Evolutionary conservation across 345 rosid genomes (phyloP).

Genomic region (Excoecaria cochinchinensis): DNA sequence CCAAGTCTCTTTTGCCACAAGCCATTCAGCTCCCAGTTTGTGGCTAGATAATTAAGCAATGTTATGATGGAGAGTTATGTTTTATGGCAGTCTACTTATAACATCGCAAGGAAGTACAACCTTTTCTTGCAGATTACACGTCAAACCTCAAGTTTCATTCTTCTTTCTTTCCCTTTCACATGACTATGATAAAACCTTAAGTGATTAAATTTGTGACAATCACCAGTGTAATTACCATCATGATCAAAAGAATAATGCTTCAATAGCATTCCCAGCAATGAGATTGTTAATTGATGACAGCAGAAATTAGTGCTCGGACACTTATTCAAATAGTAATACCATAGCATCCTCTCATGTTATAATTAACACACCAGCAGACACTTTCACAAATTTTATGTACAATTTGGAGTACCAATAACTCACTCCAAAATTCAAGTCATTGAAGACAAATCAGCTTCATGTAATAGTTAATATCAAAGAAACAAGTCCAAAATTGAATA

Average conservation of each 20-base stretch:
- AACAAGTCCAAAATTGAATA: background rate
- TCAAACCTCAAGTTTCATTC: background rate
- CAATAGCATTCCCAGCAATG: slow-evolving; percentile 2
- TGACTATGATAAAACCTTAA: background rate
- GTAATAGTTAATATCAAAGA: background rate
- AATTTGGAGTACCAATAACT: background rate
- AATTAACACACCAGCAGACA: background rate
- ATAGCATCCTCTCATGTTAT: background rate
- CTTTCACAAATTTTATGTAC: background rate
- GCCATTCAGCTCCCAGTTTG: background rate
- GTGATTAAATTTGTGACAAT: background rate
- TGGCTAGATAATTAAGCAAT: background rate
- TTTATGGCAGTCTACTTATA: background rate
- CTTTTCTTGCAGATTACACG: background rate
- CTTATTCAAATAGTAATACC: background rate
- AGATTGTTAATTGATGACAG: background rate
- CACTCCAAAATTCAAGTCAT: background rate
- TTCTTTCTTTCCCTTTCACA: background rate
- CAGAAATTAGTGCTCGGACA: background rate
- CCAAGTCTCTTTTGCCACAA: background rate
- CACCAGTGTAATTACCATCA: background rate
- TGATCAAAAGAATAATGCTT: background rate
- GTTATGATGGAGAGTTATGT: too few relatives aligned
- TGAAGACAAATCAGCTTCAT: background rate
- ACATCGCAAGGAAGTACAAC: background rate